Conservation (phyloP, 345 rosid genomes). For the Passiflora organensis region DNA sequence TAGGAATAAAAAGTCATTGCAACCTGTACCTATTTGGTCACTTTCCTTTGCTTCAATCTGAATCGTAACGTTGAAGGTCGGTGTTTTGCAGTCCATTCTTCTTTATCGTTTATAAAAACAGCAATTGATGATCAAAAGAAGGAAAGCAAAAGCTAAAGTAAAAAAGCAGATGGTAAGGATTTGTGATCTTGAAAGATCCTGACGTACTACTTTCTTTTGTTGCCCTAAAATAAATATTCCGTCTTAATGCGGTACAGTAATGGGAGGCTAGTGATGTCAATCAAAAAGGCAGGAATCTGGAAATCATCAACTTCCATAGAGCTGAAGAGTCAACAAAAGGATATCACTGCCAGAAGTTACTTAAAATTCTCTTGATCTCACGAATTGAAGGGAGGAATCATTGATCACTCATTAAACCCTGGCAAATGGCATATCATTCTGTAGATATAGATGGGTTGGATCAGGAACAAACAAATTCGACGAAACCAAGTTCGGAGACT, state of each 20-base stretch:
- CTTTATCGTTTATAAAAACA: background rate
- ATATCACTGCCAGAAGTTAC: background rate
- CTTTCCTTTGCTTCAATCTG: background rate
- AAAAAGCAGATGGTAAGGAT: background rate
- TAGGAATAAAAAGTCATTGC: slow-evolving; percentile 7
- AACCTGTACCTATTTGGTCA: slow-evolving; percentile 6
- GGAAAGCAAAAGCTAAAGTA: slow-evolving; percentile 1
- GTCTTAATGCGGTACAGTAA: too few species aligned
- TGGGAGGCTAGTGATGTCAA: background rate
- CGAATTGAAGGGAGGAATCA: background rate
- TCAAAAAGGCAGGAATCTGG: background rate
- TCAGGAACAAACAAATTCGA: too few species aligned
- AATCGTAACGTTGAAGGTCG: background rate
- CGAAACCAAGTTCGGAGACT: too few species aligned
- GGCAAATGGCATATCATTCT: too few species aligned
- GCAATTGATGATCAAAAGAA: background rate
- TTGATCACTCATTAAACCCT: too few species aligned
- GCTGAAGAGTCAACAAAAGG: background rate
- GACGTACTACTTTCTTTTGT: slow-evolving; percentile 1
- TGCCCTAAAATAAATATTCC: background rate
- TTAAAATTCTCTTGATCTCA: background rate
- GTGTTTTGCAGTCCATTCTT: background rate
- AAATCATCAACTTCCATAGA: background rate
- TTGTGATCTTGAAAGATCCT: background rate
- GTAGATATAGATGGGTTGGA: too few species aligned